These are phyloP conservation scores for Lecanicillium sp. DNA, from an alignment of 2,329 filamentous ascomycete genomes.

Conservation along the genomic window DNA sequence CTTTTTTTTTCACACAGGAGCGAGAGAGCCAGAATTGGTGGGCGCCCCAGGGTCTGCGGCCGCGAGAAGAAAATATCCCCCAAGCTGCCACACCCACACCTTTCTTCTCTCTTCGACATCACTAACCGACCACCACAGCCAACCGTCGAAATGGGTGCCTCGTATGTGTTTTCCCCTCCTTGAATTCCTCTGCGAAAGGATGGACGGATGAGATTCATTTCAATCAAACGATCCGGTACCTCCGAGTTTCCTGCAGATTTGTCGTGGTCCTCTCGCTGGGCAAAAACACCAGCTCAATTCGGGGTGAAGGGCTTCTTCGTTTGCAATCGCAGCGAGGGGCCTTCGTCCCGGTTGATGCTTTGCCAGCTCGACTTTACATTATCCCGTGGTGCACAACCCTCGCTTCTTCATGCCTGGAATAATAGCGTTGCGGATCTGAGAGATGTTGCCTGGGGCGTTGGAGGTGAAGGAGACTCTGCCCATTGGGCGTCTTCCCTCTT, in stretches of 20 bases:
- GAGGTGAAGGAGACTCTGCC: constrained; percentile 46
- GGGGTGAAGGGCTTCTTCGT: neutral
- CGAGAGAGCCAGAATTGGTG: too few species aligned
- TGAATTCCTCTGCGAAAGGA: constrained; percentile 28
- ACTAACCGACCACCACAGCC: constrained; percentile 35
- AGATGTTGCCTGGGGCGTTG: constrained; percentile 12
- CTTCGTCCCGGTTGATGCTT: constrained; percentile 21
- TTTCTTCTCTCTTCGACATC: constrained; percentile 23
- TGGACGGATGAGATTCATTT: constrained; percentile 19
- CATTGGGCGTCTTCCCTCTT: constrained; percentile 68
- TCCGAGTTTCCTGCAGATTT: constrained; percentile 44
- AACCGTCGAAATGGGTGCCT: constrained; percentile 40
- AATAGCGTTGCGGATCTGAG: constrained; percentile 36
- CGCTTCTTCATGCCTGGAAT: constrained; percentile 39
- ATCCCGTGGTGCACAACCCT: constrained; percentile 52
- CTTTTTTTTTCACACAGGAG: too few species aligned
- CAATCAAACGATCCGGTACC: constrained; percentile 23
- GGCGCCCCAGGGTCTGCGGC: too few species aligned
- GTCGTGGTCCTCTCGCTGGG: constrained; percentile 82
- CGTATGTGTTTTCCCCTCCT: constrained; percentile 45
- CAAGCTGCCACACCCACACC: neutral
- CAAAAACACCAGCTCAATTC: constrained; percentile 24
- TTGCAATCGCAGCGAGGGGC: too few species aligned
- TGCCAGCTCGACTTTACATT: constrained; percentile 75
- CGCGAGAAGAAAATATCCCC: constrained; percentile 6